phyloP scores from a whole-genome alignment of 352 stramenopile genomes.

The Nothophytophthora sp. region DNA sequence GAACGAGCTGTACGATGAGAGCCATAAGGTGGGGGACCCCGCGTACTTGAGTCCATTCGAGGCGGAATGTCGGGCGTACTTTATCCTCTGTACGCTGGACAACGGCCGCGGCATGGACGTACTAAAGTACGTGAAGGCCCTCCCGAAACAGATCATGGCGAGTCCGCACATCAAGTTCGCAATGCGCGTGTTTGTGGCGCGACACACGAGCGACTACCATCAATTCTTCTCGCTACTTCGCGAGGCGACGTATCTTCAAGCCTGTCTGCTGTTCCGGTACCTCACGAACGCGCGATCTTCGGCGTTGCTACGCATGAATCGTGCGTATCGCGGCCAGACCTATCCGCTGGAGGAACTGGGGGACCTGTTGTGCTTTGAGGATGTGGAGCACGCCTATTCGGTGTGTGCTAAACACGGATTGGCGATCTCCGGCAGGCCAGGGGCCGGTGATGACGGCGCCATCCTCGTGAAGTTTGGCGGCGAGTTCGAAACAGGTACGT shows the following conservation, averaged over 20 bases:
- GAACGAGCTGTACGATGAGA: slow-evolving; percentile 89
- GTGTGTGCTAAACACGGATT: slow-evolving; percentile 76
- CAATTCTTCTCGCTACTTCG: slow-evolving; percentile 81
- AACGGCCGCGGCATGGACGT: slow-evolving; percentile 84
- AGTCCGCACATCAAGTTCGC: slow-evolving; percentile 84
- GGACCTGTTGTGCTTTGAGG: slow-evolving; percentile 80
- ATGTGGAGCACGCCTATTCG: slow-evolving; percentile 63
- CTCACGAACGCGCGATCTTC: slow-evolving; percentile 74
- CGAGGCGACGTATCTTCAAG: slow-evolving; percentile 78
- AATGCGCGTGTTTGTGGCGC: slow-evolving; percentile 85
- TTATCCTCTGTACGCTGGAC: slow-evolving; percentile 85
- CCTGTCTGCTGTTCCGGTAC: slow-evolving; percentile 84
- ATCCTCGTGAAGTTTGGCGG: slow-evolving; percentile 75
- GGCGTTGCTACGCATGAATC: slow-evolving; percentile 81
- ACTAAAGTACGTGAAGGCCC: slow-evolving; percentile 84
- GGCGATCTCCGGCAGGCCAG: slow-evolving; percentile 43
- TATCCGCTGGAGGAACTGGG: slow-evolving; percentile 70
- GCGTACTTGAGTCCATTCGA: slow-evolving; percentile 81
- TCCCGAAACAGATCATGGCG: slow-evolving; percentile 57
- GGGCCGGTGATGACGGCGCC: slow-evolving; percentile 39
- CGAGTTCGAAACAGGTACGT: slow-evolving; percentile 76
- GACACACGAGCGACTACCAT: slow-evolving; percentile 84
- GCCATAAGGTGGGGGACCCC: slow-evolving; percentile 56
- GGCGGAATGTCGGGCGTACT: slow-evolving; percentile 83
- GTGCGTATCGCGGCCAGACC: slow-evolving; percentile 64